Percentiles rank a stretch among this genome's conserved stretches.
Conservation (phyloP, 2,329 filamentous ascomycete genomes). For the Lizonia empirigonia region DNA sequence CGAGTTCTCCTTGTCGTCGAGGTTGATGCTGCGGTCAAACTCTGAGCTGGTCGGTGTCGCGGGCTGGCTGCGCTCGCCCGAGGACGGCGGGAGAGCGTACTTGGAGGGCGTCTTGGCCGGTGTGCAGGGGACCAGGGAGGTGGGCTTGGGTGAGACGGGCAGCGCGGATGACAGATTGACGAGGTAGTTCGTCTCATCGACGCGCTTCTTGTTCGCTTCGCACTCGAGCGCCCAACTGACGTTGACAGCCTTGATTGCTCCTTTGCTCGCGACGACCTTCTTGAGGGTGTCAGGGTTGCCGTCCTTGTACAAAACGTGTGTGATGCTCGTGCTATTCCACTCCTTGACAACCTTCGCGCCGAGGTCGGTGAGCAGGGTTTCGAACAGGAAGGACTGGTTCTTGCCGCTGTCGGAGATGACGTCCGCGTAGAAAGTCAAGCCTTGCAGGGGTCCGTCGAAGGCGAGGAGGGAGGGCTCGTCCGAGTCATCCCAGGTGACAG, state of each 20-base stretch:
- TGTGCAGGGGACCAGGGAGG: constrained; percentile 32
- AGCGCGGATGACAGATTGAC: constrained; percentile 37
- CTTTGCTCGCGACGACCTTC: constrained; percentile 74
- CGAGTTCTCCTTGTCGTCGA: constrained; percentile 43
- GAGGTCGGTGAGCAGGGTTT: constrained; percentile 78
- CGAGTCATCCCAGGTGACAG: constrained; percentile 41
- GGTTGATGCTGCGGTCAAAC: constrained; percentile 35
- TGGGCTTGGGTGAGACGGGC: constrained; percentile 27
- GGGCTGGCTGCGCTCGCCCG: constrained; percentile 30
- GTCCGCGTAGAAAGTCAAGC: constrained; percentile 81
- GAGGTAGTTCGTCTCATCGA: constrained; percentile 42
- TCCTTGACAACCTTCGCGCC: constrained; percentile 76
- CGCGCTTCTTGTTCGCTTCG: constrained; percentile 41
- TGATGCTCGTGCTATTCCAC: constrained; percentile 74
- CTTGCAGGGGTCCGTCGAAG: constrained; percentile 48
- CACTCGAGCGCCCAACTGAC: constrained; percentile 83
- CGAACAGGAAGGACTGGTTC: constrained; percentile 64
- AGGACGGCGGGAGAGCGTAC: constrained; percentile 30
- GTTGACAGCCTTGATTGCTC: constrained; percentile 82
- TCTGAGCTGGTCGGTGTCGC: constrained; percentile 37
- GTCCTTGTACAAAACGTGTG: constrained; percentile 90
- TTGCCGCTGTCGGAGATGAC: constrained; percentile 76
- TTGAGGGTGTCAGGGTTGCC: constrained; percentile 80
- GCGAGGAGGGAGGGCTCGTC: constrained; percentile 32
- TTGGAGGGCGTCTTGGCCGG: constrained; percentile 41